Base-by-base conservation (phyloP, 1,284 basidiomycete genomes). In the Malassezia psittaci region DNA sequence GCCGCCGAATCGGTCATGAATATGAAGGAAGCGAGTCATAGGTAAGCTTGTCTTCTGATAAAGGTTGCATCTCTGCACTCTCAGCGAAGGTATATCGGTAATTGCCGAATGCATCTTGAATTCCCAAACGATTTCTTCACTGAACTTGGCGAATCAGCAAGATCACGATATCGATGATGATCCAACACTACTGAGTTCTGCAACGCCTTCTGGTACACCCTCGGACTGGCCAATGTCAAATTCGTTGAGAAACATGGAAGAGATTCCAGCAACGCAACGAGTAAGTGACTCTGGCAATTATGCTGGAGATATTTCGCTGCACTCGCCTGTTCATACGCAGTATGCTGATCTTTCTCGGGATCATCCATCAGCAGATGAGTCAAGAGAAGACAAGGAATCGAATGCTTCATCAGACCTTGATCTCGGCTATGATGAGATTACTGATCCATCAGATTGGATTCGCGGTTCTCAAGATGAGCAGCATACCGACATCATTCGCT, bases 31-130 rank as follows among this genome's bases (percentile, higher is more conserved):
- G 29, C 45, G 11, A 36, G 33, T 12, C 32, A 47, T 16, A 10
- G 32, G 45, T 47, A 35, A 19, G 47, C 24, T 48, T 6, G 10
- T 11, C 10, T 1, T 10, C 45, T 34, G 9, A 34, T 36, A 19
- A 19, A 48, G 38, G 8, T 33, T 51, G 9, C 24, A 34, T 12
- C 18, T 57, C 38, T 34, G 5, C 4, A 32, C 32, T 6, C 18
- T 57, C 9, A 33, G 44, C 1, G 37, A 52, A 3, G 54, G 54
- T 7, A 13, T 48, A 3, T n/a, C 49, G 12, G 48, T 46, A 0
- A 48, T 57, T 15, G 32, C 54, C 10, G 43, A 47, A 24, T 40
- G 54, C n/a, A 36, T 57, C 35, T 19, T 57, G 4, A 15, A 51
- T 40, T 35, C 16, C 12, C 10, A 15, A 34, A 50, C 48, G 38